Conservation (phyloP, 257 asterid genomes). For the Dorcoceras hygrometricum region DNA sequence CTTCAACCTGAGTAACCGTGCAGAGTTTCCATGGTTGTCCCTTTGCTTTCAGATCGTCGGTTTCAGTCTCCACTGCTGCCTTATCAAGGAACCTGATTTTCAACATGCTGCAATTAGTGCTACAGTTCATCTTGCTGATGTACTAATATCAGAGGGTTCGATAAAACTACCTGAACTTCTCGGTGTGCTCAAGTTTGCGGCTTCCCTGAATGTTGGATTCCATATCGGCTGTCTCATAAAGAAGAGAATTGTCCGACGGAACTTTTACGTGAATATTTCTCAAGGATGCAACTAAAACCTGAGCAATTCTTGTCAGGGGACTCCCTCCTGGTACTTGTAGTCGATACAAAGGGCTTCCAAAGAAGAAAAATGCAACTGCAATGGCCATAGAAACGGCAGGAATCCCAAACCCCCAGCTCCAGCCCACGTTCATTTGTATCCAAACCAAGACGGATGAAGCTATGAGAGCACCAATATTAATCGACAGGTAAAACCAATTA, state of each 20-base stretch:
- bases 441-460: slow-evolving; percentile 82
- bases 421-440: slow-evolving; percentile 86
- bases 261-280: slow-evolving; percentile 38
- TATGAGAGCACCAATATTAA: slow-evolving; percentile 77
- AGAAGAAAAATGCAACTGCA: slow-evolving; percentile 59
- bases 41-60: slow-evolving; percentile 29
- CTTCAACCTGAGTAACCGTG: slow-evolving; percentile 87
- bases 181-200: slow-evolving; percentile 72
- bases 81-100: slow-evolving; percentile 66
- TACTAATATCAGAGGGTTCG: not conserved
- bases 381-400: slow-evolving; percentile 85
- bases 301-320: slow-evolving; percentile 66
- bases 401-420: slow-evolving; percentile 90
- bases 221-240: slow-evolving; percentile 56
- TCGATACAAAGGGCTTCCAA: slow-evolving; percentile 60
- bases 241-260: slow-evolving; percentile 55
- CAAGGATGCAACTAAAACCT: slow-evolving; percentile 62
- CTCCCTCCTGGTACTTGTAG: slow-evolving; percentile 86
- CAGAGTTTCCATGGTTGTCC: slow-evolving; percentile 67
- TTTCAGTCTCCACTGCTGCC: slow-evolving; percentile 64
- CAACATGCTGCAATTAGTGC: not conserved
- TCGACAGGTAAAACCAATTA: slow-evolving; percentile 82
- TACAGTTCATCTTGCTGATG: not conserved
- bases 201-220: slow-evolving; percentile 60
- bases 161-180: slow-evolving; percentile 53